Conservation (phyloP, 2,329 filamentous ascomycete genomes). For the Thielaviopsis punctulata region DNA sequence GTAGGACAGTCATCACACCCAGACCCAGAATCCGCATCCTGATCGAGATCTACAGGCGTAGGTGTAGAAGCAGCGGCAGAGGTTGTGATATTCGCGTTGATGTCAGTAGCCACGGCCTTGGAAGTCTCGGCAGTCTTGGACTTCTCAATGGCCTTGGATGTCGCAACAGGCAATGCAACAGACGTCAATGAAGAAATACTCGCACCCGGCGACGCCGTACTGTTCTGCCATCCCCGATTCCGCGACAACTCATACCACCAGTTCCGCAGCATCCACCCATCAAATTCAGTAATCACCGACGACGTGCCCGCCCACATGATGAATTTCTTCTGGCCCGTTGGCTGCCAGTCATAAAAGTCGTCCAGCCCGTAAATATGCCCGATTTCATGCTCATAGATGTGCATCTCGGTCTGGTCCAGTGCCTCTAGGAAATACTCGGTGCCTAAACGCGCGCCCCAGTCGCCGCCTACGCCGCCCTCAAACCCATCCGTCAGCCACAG, state of each 20-base stretch:
- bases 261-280: slow-evolving; percentile 31
- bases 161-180: not conserved
- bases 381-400: slow-evolving; percentile 30
- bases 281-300: slow-evolving; percentile 27
- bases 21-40: no score
- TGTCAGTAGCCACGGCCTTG: not conserved
- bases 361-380: slow-evolving; percentile 28
- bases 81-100: no score
- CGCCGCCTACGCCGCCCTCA: slow-evolving; percentile 26
- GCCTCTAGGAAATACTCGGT: slow-evolving; percentile 26
- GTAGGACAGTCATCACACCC: no score
- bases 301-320: slow-evolving; percentile 29
- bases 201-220: no score
- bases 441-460: slow-evolving; percentile 30
- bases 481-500: slow-evolving; percentile 32
- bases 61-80: no score
- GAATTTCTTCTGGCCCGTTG: slow-evolving; percentile 24
- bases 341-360: slow-evolving; percentile 27
- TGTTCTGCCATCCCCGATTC: slow-evolving; percentile 16
- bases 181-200: not conserved
- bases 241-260: slow-evolving; percentile 26
- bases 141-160: not conserved
- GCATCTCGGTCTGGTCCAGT: slow-evolving; percentile 21
- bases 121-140: not conserved
- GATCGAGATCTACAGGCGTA: no score